Base-by-base conservation (phyloP, 805 yeast species). In the Ogataea allantospora region DNA sequence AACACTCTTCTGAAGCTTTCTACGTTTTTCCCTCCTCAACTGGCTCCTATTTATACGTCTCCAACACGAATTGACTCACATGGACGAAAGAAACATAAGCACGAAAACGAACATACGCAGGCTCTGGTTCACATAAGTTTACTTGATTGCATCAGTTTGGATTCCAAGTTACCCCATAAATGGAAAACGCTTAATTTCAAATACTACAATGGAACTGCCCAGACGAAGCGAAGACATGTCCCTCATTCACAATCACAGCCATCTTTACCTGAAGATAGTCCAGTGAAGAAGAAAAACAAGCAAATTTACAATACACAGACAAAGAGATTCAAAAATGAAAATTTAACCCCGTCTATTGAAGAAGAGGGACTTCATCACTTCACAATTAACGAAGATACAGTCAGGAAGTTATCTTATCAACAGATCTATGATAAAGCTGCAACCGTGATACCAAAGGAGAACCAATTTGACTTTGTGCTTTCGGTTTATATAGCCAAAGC, bases 401-500 rank as follows among this genome's bases (percentile, higher is more conserved):
- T 87, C 19, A 65, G 71, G 14, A 73, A 73, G 37, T 54, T 73
- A 14, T 62, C 82, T 0, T 57, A 75, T 16, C 81, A 79, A 45
- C 84, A 83, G 52, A 70, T 84, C 13, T 79, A 68, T 51, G 85
- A 81, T 37, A 75, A 68, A 41, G 88, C 84, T 3, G 54, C 66
- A 44, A 73, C 67, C 24, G 60, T 60, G 8, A 58, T 83, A 13
- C 95, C 96, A 3, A 55, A 70, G 22, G 78, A 78, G n/a, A 67
- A 63, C 24, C 78, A 85, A 78, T 70, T 71, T 41, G 79, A 76
- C 23, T 86, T 81, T 50, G 73, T 80, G 1, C 58, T 81, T 25
- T 73, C 71, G 29, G 81, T 83, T 1, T 63, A 79, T 5, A 67
- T 75, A 20, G 86, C 88, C 1, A 88, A 87, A 58, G 78, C 95